Base-by-base conservation (phyloP, 129 eudicot species). In the Smallanthus sonchifolius region DNA sequence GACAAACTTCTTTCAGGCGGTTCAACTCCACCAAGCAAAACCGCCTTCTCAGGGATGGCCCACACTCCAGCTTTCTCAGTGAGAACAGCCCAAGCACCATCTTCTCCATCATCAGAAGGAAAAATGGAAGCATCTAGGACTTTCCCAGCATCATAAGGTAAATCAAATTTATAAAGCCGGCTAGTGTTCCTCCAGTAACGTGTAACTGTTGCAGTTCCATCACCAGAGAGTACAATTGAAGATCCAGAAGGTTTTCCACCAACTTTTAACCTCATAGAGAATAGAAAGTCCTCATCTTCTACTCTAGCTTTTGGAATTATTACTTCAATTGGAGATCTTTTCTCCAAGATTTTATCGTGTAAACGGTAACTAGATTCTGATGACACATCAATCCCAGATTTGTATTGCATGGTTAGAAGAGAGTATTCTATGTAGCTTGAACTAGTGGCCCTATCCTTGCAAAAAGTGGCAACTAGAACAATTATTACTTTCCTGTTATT, bases 171-270 rank as follows among this genome's bases (percentile, higher is more conserved):
- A 83, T 94, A 94, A 65, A 94, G 98, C 44, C 92, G 79, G 54
- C 92, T 94, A 15, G 96, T 88, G 76, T 81, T 87, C 65, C 88
- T 76, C 89, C 91, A 88, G 78, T 81, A 86, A 80, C 86, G 89
- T 42, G 92, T 83, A 47, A 94, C 98, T 35, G 98, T 94, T 56
- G 97, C 97, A 75, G 97, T 94, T 75, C 98, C 98, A 80, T 94
- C 98, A 56, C 98, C 96, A 77, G 98, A 90, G 44, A 94, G 96
- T 80, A 94, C 79, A 69, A 86, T 61, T 44, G 92, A 92, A 77
- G 98, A 94, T 51, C 98, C 98, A 78, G 96, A 84, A 20, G 98
- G 98, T 83, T 90, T 94, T 17, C 98, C 98, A 19, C 98, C 98
- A 52, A 90, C 84, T 74, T 85, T 88, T 44, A 94, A 70, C 80